A percentile compares a stretch with the other conserved stretches of the same genome.
These are phyloP conservation scores for Phytophthora agathidicida DNA, from an alignment of 352 stramenopile genomes.

Conservation along the genomic window DNA sequence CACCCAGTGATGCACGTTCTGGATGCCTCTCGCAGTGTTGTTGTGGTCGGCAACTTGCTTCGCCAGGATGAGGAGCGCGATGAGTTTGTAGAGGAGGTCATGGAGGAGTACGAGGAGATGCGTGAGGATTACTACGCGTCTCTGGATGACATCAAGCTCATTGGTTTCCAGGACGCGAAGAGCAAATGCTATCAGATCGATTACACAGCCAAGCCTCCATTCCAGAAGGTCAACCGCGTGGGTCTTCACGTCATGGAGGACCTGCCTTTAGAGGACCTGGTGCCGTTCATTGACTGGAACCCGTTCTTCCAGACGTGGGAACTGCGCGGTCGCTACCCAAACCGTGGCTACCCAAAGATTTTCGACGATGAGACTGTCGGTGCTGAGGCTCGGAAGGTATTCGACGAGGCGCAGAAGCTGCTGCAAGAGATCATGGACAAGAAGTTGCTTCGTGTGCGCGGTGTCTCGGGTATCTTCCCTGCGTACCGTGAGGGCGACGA, in stretches of 20 bases:
- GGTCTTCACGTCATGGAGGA: constrained; percentile 90
- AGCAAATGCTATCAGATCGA: constrained; percentile 91
- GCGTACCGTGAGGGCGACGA: constrained; percentile 94
- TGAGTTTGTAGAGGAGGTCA: constrained; percentile 95
- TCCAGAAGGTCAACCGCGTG: constrained; percentile 83
- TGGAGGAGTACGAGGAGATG: constrained; percentile 94
- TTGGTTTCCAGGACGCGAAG: constrained; percentile 52
- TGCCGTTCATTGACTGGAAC: constrained; percentile 99
- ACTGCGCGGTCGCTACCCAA: constrained; percentile 96
- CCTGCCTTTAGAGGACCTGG: constrained; percentile 86
- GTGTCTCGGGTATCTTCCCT: constrained; percentile 95
- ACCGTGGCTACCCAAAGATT: constrained; percentile 98
- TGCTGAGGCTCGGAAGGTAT: constrained; percentile 96
- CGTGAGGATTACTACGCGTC: constrained; percentile 88
- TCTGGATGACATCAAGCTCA: constrained; percentile 73
- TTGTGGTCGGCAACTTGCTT: constrained; percentile 94
- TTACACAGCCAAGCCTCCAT: constrained; percentile 88
- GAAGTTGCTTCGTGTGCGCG: constrained; percentile 91
- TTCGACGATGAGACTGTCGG: constrained; percentile 97
- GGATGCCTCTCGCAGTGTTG: constrained; percentile 96
- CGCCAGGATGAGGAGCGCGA: constrained; percentile 87
- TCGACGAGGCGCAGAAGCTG: constrained; percentile 95
- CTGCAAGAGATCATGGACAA: constrained; percentile 95
- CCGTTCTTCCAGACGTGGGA: constrained; percentile 99
- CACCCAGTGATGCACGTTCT: constrained; percentile 98